Base-by-base conservation (phyloP, 2,329 filamentous ascomycete species). In the Phaeosphaeria sp. region DNA sequence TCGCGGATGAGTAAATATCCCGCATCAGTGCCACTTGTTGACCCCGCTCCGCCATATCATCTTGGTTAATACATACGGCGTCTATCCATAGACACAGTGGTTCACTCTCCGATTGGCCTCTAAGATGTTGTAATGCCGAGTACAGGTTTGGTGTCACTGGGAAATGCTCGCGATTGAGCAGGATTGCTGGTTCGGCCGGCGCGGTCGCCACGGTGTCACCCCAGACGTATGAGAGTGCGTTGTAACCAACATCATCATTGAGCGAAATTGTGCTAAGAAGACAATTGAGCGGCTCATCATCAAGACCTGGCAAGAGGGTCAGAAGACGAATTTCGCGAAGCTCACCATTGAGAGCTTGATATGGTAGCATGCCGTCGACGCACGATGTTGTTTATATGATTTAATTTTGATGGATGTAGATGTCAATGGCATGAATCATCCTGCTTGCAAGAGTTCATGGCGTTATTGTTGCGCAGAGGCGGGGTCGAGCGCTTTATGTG, bases 21-120 rank as follows among this genome's bases (percentile, higher is more conserved):
- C 68, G 65, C 74, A 77, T 77, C 42, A 76, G 71, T 9, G 60
- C 63, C 1, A 77, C 71, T 50, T 76, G 73, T 41, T 70, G 62
- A 10, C 54, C 63, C 9, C 72, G 66, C 44, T 77, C 73, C 6
- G 54, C 47, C n/a, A 62, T 36, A 53, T 75, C 65, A 3, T 60
- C 47, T 55, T 77, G 74, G 30, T 76, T 71, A 49, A 77, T 76
- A 46, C 72, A 54, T 6, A 54, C 27, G 22, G 44, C 52, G 22
- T 54, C 52, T 18, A 48, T 36, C 52, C 52, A 54, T 58, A 21
- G 58, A 41, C 15, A 46, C 33, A 43, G 59, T 49, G 44, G 53
- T 56, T 71, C 72, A 73, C 18, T 39, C 9, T 30, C 41, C 7
- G 6, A 4, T 10, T 42, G 21, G 9, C 18, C 20, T 17, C 50